Percentiles rank a stretch among this genome's conserved stretches.
Evolutionary conservation across 1,139 yeast genomes (phyloP).

Genomic region (Geotrichum klebahnii): DNA sequence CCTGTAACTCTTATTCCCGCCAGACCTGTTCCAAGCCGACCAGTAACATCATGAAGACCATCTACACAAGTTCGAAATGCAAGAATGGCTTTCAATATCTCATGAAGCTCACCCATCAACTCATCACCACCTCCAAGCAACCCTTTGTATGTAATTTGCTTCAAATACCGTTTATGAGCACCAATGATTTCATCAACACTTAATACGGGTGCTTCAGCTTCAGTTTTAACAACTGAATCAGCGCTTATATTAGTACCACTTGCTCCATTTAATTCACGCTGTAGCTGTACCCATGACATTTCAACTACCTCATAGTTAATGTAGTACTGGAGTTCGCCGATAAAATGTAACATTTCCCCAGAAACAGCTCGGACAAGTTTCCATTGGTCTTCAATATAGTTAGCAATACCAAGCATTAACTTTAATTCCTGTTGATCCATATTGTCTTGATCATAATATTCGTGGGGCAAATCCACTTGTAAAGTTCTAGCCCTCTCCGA

Average conservation of each 20-base stretch:
- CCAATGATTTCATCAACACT: conserved; percentile 41
- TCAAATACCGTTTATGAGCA: conserved; percentile 39
- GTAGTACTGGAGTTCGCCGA: conserved; percentile 41
- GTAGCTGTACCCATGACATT: conserved; percentile 40
- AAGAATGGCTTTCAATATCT: conserved; percentile 36
- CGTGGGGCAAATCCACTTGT: background rate
- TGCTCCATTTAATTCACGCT: conserved; percentile 30
- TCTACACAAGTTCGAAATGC: conserved; percentile 29
- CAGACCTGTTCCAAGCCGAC: conserved; percentile 9
- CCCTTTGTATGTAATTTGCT: conserved; percentile 38
- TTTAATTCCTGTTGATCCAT: conserved; percentile 1
- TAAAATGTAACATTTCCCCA: conserved; percentile 40
- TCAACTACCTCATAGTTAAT: conserved; percentile 42
- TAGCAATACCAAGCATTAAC: background rate
- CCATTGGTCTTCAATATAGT: conserved; percentile 29
- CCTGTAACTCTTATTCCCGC: conserved; percentile 10
- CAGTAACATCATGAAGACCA: conserved; percentile 30
- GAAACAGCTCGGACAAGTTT: conserved; percentile 32
- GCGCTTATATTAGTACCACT: conserved; percentile 2
- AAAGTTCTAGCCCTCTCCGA: conserved; percentile 25
- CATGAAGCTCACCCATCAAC: conserved; percentile 38
- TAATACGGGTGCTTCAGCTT: conserved; percentile 21
- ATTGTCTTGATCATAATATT: background rate
- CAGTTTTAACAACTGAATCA: background rate
- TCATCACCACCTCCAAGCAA: conserved; percentile 37